Conservation (phyloP, 2,329 filamentous ascomycete species). For the Lasiodiplodia sp. region DNA sequence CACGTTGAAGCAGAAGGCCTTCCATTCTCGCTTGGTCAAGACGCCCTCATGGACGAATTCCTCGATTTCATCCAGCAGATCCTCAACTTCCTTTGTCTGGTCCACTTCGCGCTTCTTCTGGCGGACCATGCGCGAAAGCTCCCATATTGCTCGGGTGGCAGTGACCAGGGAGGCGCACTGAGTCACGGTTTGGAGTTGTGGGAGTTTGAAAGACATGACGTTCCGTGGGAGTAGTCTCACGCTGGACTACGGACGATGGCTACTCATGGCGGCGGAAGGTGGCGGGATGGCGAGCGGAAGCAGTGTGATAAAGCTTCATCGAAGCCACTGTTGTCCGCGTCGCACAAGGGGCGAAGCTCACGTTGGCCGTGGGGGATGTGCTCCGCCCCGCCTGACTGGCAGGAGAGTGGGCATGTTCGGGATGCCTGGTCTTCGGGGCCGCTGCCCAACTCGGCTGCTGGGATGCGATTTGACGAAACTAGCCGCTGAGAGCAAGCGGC, state of each 20-base stretch:
- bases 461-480: constrained; percentile 12
- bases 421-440: constrained; percentile 15
- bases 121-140: constrained; percentile 25
- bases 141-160: constrained; percentile 26
- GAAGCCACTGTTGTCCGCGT: no score
- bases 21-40: constrained; percentile 28
- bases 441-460: constrained; percentile 11
- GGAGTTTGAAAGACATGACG: constrained; percentile 21
- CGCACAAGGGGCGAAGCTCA: background rate
- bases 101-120: constrained; percentile 22
- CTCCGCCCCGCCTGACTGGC: constrained; percentile 19
- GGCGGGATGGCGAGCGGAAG: background rate
- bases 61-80: constrained; percentile 26
- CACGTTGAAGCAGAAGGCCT: constrained; percentile 20
- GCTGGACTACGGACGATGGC: background rate
- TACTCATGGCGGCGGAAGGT: constrained; percentile 4
- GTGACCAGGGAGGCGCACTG: constrained; percentile 24
- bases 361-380: constrained; percentile 3
- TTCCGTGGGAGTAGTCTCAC: background rate
- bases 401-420: background rate
- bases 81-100: constrained; percentile 21
- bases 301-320: background rate
- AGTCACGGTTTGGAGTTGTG: constrained; percentile 25
- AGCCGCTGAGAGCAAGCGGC: background rate
- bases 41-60: constrained; percentile 22